Percentiles rank a stretch among this genome's conserved stretches.
Conservation (phyloP, 2,329 filamentous ascomycete species). For the Cryphonectria parasitica region DNA sequence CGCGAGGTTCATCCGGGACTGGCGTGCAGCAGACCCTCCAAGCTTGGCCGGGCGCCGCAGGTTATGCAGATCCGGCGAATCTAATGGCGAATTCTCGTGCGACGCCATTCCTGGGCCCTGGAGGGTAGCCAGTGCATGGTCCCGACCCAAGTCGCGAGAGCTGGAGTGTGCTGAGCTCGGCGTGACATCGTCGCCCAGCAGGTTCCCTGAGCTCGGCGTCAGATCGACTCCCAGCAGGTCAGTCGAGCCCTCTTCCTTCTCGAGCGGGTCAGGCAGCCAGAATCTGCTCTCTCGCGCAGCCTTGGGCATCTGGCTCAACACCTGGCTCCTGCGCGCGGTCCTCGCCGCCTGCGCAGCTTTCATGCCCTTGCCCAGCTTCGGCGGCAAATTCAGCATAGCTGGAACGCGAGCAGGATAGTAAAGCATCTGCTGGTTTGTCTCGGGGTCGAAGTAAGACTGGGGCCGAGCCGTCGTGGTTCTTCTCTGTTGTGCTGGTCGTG, state of each 20-base stretch:
- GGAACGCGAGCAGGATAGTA: constrained; percentile 96
- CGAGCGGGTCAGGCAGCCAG: constrained; percentile 54
- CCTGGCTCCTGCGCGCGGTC: constrained; percentile 73
- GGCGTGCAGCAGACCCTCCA: constrained; percentile 42
- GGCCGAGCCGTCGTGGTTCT: constrained; percentile 42
- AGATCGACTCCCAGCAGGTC: constrained; percentile 22
- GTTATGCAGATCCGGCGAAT: constrained; percentile 30
- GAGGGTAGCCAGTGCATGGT: constrained; percentile 18
- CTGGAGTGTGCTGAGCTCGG: constrained; percentile 20
- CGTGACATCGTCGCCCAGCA: constrained; percentile 18
- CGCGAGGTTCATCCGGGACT: constrained; percentile 47
- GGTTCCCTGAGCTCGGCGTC: constrained; percentile 24
- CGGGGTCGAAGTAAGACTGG: constrained; percentile 64
- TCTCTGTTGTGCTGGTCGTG: constrained; percentile 31
- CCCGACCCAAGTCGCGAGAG: constrained; percentile 22
- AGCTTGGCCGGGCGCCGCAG: constrained; percentile 37
- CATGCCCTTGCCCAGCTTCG: constrained; percentile 77
- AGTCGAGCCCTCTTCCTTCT: constrained; percentile 39
- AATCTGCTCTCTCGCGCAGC: constrained; percentile 41
- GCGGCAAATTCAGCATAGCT: constrained; percentile 88
- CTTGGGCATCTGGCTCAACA: constrained; percentile 65
- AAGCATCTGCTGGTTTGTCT: constrained; percentile 79
- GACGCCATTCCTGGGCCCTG: constrained; percentile 10
- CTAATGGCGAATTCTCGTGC: constrained; percentile 30
- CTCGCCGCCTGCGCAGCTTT: constrained; percentile 57